Conservation (phyloP, 192 early-diverging fungal genomes). For the Coemansia sp. region DNA sequence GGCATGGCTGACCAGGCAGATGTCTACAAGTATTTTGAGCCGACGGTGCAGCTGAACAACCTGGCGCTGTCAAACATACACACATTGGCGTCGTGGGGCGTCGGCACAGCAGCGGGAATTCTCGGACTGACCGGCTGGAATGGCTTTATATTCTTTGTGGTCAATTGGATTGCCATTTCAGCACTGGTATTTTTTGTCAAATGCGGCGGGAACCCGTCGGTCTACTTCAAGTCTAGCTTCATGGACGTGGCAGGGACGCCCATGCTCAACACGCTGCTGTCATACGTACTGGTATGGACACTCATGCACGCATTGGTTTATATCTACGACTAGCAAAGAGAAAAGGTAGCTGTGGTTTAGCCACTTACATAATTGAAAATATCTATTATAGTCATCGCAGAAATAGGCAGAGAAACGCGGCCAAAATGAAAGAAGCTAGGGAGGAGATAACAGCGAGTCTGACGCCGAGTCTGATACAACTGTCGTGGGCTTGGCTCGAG, state of each 20-base stretch:
- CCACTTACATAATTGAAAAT: too few relatives aligned
- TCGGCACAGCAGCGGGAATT: constrained; percentile 84
- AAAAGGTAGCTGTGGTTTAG: too few relatives aligned
- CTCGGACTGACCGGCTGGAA: constrained; percentile 76
- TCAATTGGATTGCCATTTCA: constrained; percentile 63
- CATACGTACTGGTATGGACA: constrained; percentile 50
- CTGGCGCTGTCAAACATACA: constrained; percentile 49
- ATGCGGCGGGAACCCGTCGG: constrained; percentile 51
- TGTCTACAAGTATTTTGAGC: constrained; percentile 52
- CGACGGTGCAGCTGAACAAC: constrained; percentile 48
- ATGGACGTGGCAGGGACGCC: constrained; percentile 46
- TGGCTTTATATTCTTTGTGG: constrained; percentile 81
- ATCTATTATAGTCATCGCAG: background rate
- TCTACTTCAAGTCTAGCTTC: constrained; percentile 56
- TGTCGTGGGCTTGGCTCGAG: constrained; percentile 2
- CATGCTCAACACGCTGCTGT: constrained; percentile 42
- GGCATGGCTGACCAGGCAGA: constrained; percentile 35
- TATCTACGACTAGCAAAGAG: constrained; percentile 44
- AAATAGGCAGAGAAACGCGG: too few relatives aligned
- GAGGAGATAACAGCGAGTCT: background rate
- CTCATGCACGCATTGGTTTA: constrained; percentile 49
- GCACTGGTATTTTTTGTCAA: constrained; percentile 58
- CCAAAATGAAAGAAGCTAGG: too few relatives aligned
- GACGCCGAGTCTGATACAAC: background rate
- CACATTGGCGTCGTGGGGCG: constrained; percentile 49